Base-by-base conservation (phyloP, 2,329 filamentous ascomycete species). In the Hymenoscyphus scutula region DNA sequence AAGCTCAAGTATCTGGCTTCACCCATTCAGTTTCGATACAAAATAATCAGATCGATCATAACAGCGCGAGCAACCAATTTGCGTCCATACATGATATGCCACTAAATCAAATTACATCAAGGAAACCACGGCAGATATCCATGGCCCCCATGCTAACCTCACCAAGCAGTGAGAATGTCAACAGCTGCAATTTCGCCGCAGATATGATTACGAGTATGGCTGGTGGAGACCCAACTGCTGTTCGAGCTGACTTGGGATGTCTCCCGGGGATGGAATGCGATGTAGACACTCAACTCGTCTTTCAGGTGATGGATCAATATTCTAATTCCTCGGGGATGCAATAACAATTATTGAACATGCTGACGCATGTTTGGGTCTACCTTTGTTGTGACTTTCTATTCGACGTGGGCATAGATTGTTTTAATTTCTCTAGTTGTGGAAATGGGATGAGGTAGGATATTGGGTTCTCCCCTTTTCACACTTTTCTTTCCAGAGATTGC, bases 261-360 rank as follows among this genome's bases (percentile, higher is more conserved):
- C 61, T 70, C 32, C 68, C 72, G 3, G 73, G 70, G 8, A 72
- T 74, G 60, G 75, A 80, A 45, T 81, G 77, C 60, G 73, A 77
- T 25, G 76, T 80, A n/a, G 73, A 77, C 58, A 80, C 79, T 65
- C 67, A 74, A 1, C 62, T 75, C 13, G 74, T 79, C 1, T 80
- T 79, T 65, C 73, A 76, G 59, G 73, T 79, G 13, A 78, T 81
- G 75, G 78, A 81, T 63, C 74, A 74, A 56, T 81, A 81, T 66
- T 70, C 74, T 5, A 51, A 51, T 23, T 51, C 45, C 11, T 13
- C 23, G 19, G 45, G 19, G 5, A 25, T 51, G 4, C 45, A 51
- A 51, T 51, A 51, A 51, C 45, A 51, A 25, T 51, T 51, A 51
- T 25, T 51, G 45, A 51, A 19, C 45, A 48, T 48, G 41, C n/a